These are phyloP conservation scores for Dipsacomyces acuminosporus DNA, from an alignment of 371 early-diverging fungal genomes.

Conservation along the genomic window DNA sequence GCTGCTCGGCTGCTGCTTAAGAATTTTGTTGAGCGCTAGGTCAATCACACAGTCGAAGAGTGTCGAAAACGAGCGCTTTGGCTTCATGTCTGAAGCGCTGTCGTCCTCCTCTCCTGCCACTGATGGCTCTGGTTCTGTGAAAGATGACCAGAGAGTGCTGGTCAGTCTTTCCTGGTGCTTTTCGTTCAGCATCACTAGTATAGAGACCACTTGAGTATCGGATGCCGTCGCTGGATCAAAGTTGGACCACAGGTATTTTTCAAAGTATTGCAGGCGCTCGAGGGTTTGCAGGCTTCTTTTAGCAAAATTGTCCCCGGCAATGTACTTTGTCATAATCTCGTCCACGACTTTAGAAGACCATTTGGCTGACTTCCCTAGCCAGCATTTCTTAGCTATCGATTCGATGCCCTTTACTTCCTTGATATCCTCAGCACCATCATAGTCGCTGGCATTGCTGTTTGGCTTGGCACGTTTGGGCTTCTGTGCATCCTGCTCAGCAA, in stretches of 20 bases:
- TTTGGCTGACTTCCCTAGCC: slow-evolving; percentile 37
- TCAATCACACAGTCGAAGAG: slow-evolving; percentile 11
- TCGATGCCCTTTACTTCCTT: slow-evolving; percentile 41
- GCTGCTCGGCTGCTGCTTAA: too few species aligned
- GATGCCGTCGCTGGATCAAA: slow-evolving; percentile 47
- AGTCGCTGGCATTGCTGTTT: too few species aligned
- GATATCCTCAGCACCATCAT: neutral
- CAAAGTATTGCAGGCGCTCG: slow-evolving; percentile 75
- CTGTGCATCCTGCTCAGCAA: neutral
- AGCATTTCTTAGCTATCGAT: slow-evolving; percentile 51
- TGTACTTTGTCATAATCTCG: slow-evolving; percentile 54
- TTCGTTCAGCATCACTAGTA: slow-evolving; percentile 83
- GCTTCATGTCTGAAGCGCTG: too few species aligned
- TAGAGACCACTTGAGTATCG: slow-evolving; percentile 61
- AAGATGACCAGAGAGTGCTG: slow-evolving; percentile 55
- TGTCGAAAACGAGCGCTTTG: neutral
- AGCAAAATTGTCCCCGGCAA: slow-evolving; percentile 53
- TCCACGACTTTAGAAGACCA: slow-evolving; percentile 59
- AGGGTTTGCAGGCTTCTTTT: slow-evolving; percentile 57
- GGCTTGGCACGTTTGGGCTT: too few species aligned
- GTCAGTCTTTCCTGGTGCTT: slow-evolving; percentile 54
- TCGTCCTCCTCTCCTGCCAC: slow-evolving; percentile 37
- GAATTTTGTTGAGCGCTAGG: neutral
- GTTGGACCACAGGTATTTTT: slow-evolving; percentile 82
- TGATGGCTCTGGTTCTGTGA: slow-evolving; percentile 31